Conservation (phyloP, 768 basidiomycete species). For the Pleurotus platypus region DNA sequence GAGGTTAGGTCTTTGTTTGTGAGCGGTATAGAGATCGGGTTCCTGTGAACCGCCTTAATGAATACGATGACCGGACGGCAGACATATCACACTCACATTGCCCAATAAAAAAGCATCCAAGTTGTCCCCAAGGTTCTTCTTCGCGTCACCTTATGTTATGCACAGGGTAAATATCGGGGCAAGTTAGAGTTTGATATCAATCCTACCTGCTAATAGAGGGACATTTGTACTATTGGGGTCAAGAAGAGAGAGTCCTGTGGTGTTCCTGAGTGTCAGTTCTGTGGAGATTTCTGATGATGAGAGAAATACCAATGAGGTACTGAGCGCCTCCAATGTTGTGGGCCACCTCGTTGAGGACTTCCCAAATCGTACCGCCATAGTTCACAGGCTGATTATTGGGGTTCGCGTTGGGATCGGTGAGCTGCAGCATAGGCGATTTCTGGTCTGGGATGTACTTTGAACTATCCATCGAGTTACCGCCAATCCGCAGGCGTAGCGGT, state of each 20-base stretch:
- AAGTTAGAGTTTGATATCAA: background rate
- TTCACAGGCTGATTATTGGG: slow-evolving; percentile 42
- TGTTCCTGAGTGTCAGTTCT: too few relatives aligned
- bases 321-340: slow-evolving; percentile 23
- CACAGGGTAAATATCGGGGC: background rate
- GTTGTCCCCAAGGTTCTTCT: slow-evolving; percentile 30
- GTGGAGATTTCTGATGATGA: too few relatives aligned
- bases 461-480: slow-evolving; percentile 44
- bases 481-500: slow-evolving; percentile 45
- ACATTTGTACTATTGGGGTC: slow-evolving; percentile 33
- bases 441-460: slow-evolving; percentile 40
- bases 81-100: slow-evolving; percentile 31
- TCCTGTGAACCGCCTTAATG: slow-evolving; percentile 27
- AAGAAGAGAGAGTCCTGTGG: slow-evolving; percentile 37
- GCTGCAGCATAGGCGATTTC: slow-evolving; percentile 37
- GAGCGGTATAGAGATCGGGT: slow-evolving; percentile 55
- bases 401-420: slow-evolving; percentile 29
- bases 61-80: too few relatives aligned
- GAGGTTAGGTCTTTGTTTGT: slow-evolving; percentile 35
- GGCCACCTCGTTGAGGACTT: slow-evolving; percentile 37
- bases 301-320: slow-evolving; percentile 27
- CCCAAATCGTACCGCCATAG: slow-evolving; percentile 45
- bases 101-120: slow-evolving; percentile 47
- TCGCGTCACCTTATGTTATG: slow-evolving; percentile 29
- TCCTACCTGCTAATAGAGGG: slow-evolving; percentile 22